Evolutionary conservation across 345 rosid species (phyloP).

Genomic region (Aquilaria sinensis): DNA sequence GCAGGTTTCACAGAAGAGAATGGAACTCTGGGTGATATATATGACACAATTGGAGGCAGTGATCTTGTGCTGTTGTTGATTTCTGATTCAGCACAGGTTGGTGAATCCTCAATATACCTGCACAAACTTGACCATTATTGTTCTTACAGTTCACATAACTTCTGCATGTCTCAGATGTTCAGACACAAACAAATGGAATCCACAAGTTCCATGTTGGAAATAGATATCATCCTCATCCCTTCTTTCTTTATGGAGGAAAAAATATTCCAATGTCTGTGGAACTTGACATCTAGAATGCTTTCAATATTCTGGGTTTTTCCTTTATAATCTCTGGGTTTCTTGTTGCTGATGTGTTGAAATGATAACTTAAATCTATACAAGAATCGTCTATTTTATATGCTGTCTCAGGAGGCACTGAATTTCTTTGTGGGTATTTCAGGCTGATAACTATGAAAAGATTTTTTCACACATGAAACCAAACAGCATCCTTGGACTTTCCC

Average conservation of each 20-base stretch:
- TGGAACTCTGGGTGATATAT: conserved; percentile 40
- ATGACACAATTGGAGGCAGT: conserved; percentile 38
- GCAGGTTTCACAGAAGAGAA: conserved; percentile 44
- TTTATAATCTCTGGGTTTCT: too few species aligned
- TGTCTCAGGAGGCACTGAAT: background rate
- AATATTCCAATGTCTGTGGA: too few species aligned
- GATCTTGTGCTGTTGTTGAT: conserved; percentile 40
- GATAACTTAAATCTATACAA: background rate
- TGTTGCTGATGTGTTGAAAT: background rate
- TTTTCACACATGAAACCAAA: conserved; percentile 92
- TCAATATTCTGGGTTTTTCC: too few species aligned
- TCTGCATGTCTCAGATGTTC: too few species aligned
- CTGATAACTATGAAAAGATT: conserved; percentile 78
- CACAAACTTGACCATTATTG: background rate
- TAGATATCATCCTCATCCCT: too few species aligned
- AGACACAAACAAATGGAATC: too few species aligned
- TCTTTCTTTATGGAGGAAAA: too few species aligned
- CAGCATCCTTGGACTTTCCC: conserved; percentile 95
- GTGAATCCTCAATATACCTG: background rate
- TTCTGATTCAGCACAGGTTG: conserved; percentile 47
- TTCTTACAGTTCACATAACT: background rate
- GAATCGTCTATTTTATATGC: background rate
- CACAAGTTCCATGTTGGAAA: too few species aligned
- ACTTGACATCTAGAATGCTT: too few species aligned
- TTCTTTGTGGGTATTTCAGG: conserved; percentile 32